Evolutionary conservation across 179 eudicot genomes (phyloP).

Genomic region (Spinacia oleracea): DNA sequence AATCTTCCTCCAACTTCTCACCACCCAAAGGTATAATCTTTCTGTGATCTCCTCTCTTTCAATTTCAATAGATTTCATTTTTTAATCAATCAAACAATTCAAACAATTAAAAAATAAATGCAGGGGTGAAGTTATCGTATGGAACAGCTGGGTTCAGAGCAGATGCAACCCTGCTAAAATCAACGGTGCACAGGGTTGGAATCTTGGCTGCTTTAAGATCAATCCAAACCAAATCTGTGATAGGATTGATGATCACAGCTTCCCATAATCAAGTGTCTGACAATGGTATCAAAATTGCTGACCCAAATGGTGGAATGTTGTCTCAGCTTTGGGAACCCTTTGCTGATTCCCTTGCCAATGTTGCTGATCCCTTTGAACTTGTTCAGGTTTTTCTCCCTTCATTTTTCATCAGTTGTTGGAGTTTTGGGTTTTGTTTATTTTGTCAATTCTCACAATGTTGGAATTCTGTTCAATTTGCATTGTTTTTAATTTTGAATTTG

Average conservation of each 20-base stretch:
- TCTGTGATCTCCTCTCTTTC: background rate
- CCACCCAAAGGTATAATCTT: slow-evolving; percentile 58
- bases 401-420: background rate
- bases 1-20: slow-evolving; percentile 49
- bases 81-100: background rate
- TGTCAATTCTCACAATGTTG: background rate
- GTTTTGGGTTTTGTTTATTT: background rate
- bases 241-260: slow-evolving; percentile 97
- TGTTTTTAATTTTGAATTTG: background rate
- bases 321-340: slow-evolving; percentile 89
- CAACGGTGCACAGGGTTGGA: slow-evolving; percentile 72
- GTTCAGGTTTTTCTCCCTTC: slow-evolving; percentile 43
- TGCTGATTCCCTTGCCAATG: slow-evolving; percentile 76
- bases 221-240: slow-evolving; percentile 54
- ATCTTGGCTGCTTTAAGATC: slow-evolving; percentile 85
- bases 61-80: background rate
- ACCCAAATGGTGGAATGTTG: slow-evolving; percentile 84
- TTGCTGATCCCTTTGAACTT: slow-evolving; percentile 53
- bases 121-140: slow-evolving; percentile 76
- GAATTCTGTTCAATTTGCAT: background rate
- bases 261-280: slow-evolving; percentile 83
- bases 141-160: slow-evolving; percentile 95
- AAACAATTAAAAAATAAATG: background rate
- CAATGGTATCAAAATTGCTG: slow-evolving; percentile 91
- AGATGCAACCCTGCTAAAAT: slow-evolving; percentile 61